Base-by-base conservation (phyloP, 2,329 filamentous ascomycete genomes). In the Claviceps africana region DNA sequence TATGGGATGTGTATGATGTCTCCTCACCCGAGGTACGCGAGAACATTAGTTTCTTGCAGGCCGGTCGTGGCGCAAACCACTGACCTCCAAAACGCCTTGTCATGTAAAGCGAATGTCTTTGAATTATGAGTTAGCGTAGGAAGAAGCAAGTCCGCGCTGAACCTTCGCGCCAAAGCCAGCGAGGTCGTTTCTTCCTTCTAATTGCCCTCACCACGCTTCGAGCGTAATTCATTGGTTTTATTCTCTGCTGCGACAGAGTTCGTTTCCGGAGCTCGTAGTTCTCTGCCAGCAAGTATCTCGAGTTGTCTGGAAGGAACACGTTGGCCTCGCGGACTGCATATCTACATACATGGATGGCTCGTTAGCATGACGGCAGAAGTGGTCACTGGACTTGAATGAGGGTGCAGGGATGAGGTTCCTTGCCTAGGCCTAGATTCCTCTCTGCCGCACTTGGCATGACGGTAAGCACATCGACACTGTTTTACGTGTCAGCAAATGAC, bases 141-240 rank as follows among this genome's bases (percentile, higher is more conserved):
- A 65, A 64, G 8, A 64, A 54, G 5, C 62, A 51, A 25, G 53
- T 3, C 4, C 47, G 42, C 3, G 46, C 17, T 21, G 48, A 54
- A n/a, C 47, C 51, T 22, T 56, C 57, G 21, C 50, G 48, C 57
- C 57, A 58, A 42, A 57, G 56, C 54, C 55, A 51, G 22, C 53
- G 22, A 5, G 56, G 56, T n/a, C 46, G 52, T 13, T 53, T 55
- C 33, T 51, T 56, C 11, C 25, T 51, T n/a, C 53, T 33, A 8
- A 59, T 53, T 44, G 55, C 54, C 30, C 42, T 35, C 13, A 57
- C 52, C 6, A 59, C 53, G 2, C 19, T 43, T 46, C 52, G 53
- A 19, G 57, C 57, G 47, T 57, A 57, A 15, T 54, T 51, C n/a
- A 56, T 51, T 9, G 50, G 30, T 51, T 54, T 55, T 9, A 54